phyloP scores from a whole-genome alignment of 768 basidiomycete genomes.

The Suillus hirtellus region DNA sequence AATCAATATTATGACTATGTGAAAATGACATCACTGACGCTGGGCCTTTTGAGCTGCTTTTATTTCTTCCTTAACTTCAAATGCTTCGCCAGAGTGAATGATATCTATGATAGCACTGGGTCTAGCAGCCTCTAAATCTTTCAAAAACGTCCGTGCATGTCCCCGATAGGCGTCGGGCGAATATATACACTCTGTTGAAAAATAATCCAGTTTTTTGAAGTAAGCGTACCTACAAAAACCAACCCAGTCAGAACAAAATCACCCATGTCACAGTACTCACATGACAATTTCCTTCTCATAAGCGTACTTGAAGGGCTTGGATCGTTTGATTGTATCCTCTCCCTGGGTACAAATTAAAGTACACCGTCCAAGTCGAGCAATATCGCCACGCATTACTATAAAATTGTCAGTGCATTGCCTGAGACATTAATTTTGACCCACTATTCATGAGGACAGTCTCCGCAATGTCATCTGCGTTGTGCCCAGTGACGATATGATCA shows the following conservation, averaged over 20 bases:
- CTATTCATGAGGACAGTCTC: slow-evolving; percentile 99
- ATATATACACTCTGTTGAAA: slow-evolving; percentile 99
- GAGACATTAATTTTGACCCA: slow-evolving; percentile 39
- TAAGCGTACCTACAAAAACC: slow-evolving; percentile 82
- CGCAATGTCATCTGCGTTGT: slow-evolving; percentile 99
- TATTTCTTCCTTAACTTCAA: slow-evolving; percentile 83
- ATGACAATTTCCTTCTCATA: slow-evolving; percentile 99
- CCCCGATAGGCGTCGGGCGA: slow-evolving; percentile 98
- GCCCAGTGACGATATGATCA: slow-evolving; percentile 97
- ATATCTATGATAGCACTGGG: slow-evolving; percentile 98
- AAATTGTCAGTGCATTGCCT: slow-evolving; percentile 2
- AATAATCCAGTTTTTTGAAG: slow-evolving; percentile 98
- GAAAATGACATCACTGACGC: slow-evolving; percentile 53
- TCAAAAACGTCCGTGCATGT: slow-evolving; percentile 90
- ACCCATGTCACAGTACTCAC: slow-evolving; percentile 45
- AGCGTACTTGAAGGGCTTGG: slow-evolving; percentile 99
- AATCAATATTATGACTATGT: slow-evolving; percentile 11
- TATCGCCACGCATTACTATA: slow-evolving; percentile 96
- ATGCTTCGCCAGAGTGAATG: slow-evolving; percentile 93
- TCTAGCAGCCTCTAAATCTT: slow-evolving; percentile 91
- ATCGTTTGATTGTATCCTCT: slow-evolving; percentile 94
- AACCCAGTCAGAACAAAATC: slow-evolving; percentile 9
- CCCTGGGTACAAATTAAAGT: slow-evolving; percentile 94
- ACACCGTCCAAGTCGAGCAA: slow-evolving; percentile 90
- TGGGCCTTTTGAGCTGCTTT: slow-evolving; percentile 80